phyloP scores from a whole-genome alignment of 208 protist genomes.

The Leishmania martiniquensis region DNA sequence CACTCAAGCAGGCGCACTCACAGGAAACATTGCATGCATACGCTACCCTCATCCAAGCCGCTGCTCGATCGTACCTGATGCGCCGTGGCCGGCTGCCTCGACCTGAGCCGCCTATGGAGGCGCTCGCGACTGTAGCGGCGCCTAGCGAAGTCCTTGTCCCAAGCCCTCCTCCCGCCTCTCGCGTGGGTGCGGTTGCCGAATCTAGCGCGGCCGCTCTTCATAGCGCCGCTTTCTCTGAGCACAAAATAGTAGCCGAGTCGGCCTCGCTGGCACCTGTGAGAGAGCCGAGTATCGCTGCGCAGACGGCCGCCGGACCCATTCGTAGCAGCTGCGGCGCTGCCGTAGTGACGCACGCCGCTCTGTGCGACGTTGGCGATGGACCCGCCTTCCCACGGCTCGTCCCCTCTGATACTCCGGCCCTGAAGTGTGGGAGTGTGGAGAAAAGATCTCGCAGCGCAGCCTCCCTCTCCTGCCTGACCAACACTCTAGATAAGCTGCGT shows the following conservation, averaged over 20 bases:
- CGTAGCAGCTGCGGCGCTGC: neutral
- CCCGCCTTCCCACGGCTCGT: neutral
- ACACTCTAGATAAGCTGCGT: constrained; percentile 11
- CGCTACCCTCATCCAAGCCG: constrained; percentile 55
- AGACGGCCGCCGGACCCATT: neutral
- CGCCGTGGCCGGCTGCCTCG: neutral
- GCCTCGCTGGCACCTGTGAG: neutral
- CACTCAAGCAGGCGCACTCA: constrained; percentile 9
- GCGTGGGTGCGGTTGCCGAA: neutral
- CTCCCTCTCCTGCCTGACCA: constrained; percentile 18
- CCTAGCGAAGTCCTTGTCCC: neutral
- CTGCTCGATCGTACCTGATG: constrained; percentile 34
- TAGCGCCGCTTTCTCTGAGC: neutral
- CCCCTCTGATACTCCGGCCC: neutral
- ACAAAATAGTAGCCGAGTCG: neutral
- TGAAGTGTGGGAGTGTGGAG: neutral
- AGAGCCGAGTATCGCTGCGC: neutral
- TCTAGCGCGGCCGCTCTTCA: neutral
- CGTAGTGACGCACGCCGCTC: neutral
- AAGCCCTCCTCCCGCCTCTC: neutral
- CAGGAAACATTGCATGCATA: constrained; percentile 54
- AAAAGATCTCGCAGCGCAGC: constrained; percentile 4
- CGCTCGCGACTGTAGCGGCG: neutral
- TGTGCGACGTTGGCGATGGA: neutral
- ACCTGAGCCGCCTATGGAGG: neutral